Conservation (phyloP, 176 grass and related monocot species). For the Phoenix dactylifera region DNA sequence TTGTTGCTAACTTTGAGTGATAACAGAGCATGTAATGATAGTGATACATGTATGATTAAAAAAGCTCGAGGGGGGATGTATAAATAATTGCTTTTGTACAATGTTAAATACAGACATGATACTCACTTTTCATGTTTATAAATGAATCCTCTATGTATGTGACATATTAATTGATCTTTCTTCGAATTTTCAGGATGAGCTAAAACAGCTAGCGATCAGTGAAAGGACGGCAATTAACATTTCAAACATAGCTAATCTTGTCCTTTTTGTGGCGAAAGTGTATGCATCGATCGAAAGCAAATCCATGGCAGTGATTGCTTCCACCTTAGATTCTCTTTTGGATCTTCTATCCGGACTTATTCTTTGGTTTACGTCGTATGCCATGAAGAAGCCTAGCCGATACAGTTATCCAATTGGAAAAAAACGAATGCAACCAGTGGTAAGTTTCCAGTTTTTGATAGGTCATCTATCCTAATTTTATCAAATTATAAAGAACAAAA, state of each 20-base stretch:
- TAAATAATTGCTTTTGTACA: neutral
- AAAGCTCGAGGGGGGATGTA: neutral
- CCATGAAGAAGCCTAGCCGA: constrained; percentile 87
- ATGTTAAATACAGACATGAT: neutral
- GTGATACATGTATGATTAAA: too few relatives aligned
- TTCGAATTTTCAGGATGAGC: constrained; percentile 45
- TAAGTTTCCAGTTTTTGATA: constrained; percentile 20
- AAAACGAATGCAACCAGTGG: constrained; percentile 92
- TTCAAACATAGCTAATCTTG: constrained; percentile 59
- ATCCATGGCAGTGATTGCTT: constrained; percentile 91
- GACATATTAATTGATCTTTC: too few relatives aligned
- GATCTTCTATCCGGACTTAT: constrained; percentile 89
- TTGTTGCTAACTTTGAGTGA: too few relatives aligned
- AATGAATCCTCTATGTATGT: too few relatives aligned
- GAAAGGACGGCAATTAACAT: constrained; percentile 73
- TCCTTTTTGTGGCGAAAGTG: constrained; percentile 80
- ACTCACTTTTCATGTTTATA: too few relatives aligned
- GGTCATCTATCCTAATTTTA: too few relatives aligned
- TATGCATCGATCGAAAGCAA: constrained; percentile 40
- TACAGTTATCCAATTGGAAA: constrained; percentile 91
- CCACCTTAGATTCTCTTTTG: constrained; percentile 74
- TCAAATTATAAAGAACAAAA: too few relatives aligned
- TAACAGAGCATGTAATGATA: too few relatives aligned
- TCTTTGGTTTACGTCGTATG: constrained; percentile 73
- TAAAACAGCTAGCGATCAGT: constrained; percentile 43